phyloP scores from a whole-genome alignment of 208 protist species.

The Leishmania martiniquensis region DNA sequence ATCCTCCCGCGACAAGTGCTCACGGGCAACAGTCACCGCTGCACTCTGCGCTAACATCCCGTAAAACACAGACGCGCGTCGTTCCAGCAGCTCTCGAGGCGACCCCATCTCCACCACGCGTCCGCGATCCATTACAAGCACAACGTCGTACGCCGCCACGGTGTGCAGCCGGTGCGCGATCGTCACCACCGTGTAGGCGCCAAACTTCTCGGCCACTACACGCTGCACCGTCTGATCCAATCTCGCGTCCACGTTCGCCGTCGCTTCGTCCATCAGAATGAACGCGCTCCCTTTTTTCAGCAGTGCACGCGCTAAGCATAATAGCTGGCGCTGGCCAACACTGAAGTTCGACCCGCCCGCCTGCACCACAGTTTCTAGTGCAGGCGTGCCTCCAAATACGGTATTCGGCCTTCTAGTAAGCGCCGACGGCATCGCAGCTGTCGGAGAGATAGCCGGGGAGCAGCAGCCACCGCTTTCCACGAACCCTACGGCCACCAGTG shows the following conservation, averaged over 20 bases:
- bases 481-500: too few relatives aligned
- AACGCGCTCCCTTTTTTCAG: constrained; percentile 57
- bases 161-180: constrained; percentile 83
- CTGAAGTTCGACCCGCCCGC: constrained; percentile 72
- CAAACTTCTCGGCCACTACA: too few relatives aligned
- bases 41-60: constrained; percentile 31
- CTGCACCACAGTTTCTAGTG: too few relatives aligned
- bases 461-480: too few relatives aligned
- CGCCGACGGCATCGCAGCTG: too few relatives aligned
- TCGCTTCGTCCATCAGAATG: constrained; percentile 89
- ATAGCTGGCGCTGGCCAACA: constrained; percentile 77
- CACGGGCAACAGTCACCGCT: not conserved
- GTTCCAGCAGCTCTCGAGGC: constrained; percentile 16
- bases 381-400: too few relatives aligned
- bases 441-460: too few relatives aligned
- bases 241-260: constrained; percentile 72
- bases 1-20: not conserved
- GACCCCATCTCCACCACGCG: constrained; percentile 60
- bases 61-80: constrained; percentile 18
- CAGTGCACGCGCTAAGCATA: constrained; percentile 76
- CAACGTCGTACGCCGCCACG: constrained; percentile 73
- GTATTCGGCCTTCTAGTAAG: not conserved
- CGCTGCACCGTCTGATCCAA: constrained; percentile 71
- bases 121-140: constrained; percentile 82
- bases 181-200: constrained; percentile 54